Conservation (phyloP, 2,329 filamentous ascomycete species). For the Tolypocladium ovalisporum region DNA sequence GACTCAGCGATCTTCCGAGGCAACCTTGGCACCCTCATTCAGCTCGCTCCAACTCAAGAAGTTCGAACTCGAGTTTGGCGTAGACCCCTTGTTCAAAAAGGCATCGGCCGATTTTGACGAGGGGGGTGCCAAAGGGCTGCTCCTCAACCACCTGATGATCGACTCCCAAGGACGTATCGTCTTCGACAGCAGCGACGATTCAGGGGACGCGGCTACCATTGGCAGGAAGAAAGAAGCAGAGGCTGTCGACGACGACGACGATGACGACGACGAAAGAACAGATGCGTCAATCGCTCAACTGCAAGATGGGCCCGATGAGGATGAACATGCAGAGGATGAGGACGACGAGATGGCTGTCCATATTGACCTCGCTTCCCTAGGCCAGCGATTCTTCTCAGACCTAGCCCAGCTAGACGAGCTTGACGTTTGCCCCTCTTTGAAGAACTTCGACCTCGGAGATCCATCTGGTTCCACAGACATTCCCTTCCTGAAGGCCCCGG, state of each 20-base stretch:
- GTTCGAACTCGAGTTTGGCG: slow-evolving; percentile 91
- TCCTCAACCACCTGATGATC: slow-evolving; percentile 95
- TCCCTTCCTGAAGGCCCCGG: slow-evolving; percentile 79
- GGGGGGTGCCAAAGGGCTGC: slow-evolving; percentile 86
- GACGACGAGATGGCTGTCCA: slow-evolving; percentile 47
- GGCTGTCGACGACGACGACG: slow-evolving; percentile 25
- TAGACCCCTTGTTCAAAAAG: slow-evolving; percentile 98
- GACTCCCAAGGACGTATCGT: slow-evolving; percentile 87
- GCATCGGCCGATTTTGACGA: slow-evolving; percentile 97
- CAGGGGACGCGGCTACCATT: slow-evolving; percentile 35
- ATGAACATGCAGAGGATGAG: slow-evolving; percentile 31
- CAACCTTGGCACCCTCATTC: slow-evolving; percentile 86
- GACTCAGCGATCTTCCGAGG: slow-evolving; percentile 72
- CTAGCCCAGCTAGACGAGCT: slow-evolving; percentile 67
- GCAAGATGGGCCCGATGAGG: slow-evolving; percentile 32
- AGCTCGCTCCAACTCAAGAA: slow-evolving; percentile 87
- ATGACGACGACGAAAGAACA: slow-evolving; percentile 18
- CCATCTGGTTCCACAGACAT: slow-evolving; percentile 78
- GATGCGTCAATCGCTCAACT: slow-evolving; percentile 20
- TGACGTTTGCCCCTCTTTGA: slow-evolving; percentile 90
- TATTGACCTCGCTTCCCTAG: slow-evolving; percentile 68
- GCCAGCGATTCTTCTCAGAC: slow-evolving; percentile 76
- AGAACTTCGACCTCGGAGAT: slow-evolving; percentile 85
- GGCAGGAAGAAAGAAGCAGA: slow-evolving; percentile 27
- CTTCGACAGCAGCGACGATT: slow-evolving; percentile 94